These are phyloP conservation scores for Phytophthora brassicae DNA, from an alignment of 352 stramenopile species.

Conservation along the genomic window DNA sequence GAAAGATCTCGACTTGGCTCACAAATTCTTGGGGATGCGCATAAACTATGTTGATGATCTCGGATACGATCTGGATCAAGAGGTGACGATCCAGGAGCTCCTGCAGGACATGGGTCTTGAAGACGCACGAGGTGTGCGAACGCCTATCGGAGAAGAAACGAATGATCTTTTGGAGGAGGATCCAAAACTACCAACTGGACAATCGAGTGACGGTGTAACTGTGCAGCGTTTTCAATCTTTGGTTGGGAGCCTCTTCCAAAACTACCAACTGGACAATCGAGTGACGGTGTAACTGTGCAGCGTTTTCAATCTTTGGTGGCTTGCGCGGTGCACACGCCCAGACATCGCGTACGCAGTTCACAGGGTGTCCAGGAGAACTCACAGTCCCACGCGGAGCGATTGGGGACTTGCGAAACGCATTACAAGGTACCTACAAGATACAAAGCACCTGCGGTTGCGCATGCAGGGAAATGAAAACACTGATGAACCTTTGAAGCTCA, in stretches of 20 bases:
- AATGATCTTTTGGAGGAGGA: too few species aligned
- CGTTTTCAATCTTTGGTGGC: too few species aligned
- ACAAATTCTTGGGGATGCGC: neutral
- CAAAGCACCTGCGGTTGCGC: conserved; percentile 4
- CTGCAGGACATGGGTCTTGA: too few species aligned
- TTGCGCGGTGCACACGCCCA: conserved; percentile 27
- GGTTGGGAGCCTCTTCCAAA: conserved; percentile 25
- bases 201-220: too few species aligned
- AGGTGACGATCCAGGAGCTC: too few species aligned
- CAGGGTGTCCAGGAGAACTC: neutral
- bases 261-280: too few species aligned
- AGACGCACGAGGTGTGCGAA: too few species aligned
- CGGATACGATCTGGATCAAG: too few species aligned
- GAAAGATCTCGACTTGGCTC: neutral
- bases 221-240: conserved; percentile 32
- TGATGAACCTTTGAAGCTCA: neutral
- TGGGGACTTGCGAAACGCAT: conserved; percentile 22
- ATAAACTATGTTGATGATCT: too few species aligned
- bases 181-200: too few species aligned
- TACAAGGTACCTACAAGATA: conserved; percentile 19
- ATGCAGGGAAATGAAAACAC: conserved; percentile 1
- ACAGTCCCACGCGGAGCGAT: conserved; percentile 11
- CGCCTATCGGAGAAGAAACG: too few species aligned
- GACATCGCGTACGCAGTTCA: conserved; percentile 36
- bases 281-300: too few species aligned